Evolutionary conservation across 345 rosid genomes (phyloP), one percentile per base, ranked within the genome.

Genomic region (Citrus reticulata): DNA sequence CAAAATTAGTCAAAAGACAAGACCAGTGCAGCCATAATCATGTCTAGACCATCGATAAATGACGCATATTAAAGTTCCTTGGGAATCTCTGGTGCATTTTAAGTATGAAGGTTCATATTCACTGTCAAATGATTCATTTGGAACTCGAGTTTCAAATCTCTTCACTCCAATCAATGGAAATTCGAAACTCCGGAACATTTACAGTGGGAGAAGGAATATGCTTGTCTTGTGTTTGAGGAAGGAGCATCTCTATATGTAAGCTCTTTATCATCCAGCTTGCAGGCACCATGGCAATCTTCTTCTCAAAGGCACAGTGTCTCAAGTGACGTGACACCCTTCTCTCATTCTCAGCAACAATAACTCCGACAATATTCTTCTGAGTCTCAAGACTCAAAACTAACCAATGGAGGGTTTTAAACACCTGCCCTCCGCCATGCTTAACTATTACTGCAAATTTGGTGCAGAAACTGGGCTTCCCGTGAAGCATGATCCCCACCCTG

Each of bases 401-500:
- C 73, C 55, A 68, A 35, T 85, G 89, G 11, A 86, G 90, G 63
- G 90, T 87, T 83, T 75, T 84, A 82, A 87, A 90, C 54, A 88
- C 89, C 63, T 70, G 76, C 57, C 95, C 93, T 49, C 89, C 92
- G 73, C 91, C 95, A 82, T 89, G 93, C 93, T 85, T 87, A 83
- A 92, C 81, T 75, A 88, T 73, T 55, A 78, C 66, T 20, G 91
- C 77, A 70, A 87, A 87, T 79, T 89, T 87, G 76, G 82, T 70
- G 86, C 82, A 89, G 82, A 90, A 92, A 57, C 82, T 68, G 60
- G 67, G 86, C 80, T 84, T 88, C 69, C 93, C 93, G 27, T 85
- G 91, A 63, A 90, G 89, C 87, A 92, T 79, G 79, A 92, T 77
- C 30, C 95, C 93, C 58, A 90, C 82, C 74, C 78, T 75, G 37